A percentile compares a stretch with the other conserved stretches of the same genome.
These are phyloP conservation scores for Dendrobium huoshanense DNA, from an alignment of 106 monocot species.

Conservation along the genomic window DNA sequence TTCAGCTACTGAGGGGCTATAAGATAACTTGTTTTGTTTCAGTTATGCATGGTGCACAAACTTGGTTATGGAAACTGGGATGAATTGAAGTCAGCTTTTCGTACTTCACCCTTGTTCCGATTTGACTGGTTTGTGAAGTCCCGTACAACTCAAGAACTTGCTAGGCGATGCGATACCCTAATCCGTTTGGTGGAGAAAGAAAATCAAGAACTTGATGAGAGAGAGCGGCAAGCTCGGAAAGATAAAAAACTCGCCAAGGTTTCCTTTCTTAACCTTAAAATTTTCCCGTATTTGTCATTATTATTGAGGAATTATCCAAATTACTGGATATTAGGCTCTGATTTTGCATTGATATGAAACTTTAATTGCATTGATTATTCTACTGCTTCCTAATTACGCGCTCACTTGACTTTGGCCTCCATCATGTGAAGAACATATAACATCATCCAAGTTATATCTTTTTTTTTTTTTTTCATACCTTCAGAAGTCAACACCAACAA, in stretches of 20 bases:
- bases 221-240: constrained; percentile 62
- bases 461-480: not conserved
- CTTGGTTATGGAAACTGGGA: constrained; percentile 90
- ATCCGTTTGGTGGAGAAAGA: constrained; percentile 79
- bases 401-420: not conserved
- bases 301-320: not conserved
- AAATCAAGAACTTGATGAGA: constrained; percentile 80
- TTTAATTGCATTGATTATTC: not conserved
- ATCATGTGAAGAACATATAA: not conserved
- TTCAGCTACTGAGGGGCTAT: not conserved
- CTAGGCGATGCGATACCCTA: constrained; percentile 73
- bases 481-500: constrained; percentile 48
- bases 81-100: constrained; percentile 69
- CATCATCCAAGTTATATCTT: not conserved
- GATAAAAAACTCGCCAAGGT: constrained; percentile 74
- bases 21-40: constrained; percentile 6
- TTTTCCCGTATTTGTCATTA: not conserved
- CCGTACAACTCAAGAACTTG: constrained; percentile 70
- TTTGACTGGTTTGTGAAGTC: constrained; percentile 93
- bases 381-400: not conserved
- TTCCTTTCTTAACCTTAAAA: not conserved
- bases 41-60: constrained; percentile 83
- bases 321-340: not conserved
- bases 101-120: constrained; percentile 63
- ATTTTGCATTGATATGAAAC: not conserved